These are phyloP conservation scores for Peribolospora kevripleyi DNA, from an alignment of 768 basidiomycete species.

Conservation along the genomic window DNA sequence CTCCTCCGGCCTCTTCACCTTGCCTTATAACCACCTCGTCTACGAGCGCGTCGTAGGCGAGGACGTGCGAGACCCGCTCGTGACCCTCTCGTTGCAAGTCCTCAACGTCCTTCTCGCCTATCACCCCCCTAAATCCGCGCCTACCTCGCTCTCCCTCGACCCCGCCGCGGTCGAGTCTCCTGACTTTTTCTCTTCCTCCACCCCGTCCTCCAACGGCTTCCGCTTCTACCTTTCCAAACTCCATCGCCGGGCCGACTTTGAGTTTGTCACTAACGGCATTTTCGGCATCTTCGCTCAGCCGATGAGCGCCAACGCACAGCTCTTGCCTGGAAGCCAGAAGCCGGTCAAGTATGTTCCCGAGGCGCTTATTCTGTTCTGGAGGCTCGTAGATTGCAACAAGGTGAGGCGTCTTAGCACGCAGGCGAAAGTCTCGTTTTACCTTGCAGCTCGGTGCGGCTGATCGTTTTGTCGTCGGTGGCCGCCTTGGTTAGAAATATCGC, in stretches of 20 bases:
- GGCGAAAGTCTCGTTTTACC: too few species aligned
- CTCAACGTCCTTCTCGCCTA: constrained; percentile 55
- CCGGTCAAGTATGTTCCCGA: constrained; percentile 1
- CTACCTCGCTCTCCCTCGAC: too few species aligned
- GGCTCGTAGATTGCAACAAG: constrained; percentile 78
- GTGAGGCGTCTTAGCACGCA: constrained; percentile 21
- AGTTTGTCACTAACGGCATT: constrained; percentile 56
- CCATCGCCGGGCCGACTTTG: constrained; percentile 77
- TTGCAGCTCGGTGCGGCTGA: too few species aligned
- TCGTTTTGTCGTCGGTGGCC: neutral
- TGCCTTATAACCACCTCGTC: constrained; percentile 10
- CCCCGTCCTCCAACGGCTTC: constrained; percentile 39
- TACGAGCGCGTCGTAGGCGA: constrained; percentile 26
- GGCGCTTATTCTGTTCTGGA: constrained; percentile 38
- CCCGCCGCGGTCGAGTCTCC: neutral
- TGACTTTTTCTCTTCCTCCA: neutral
- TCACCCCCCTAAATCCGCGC: constrained; percentile 29
- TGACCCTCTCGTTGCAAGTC: constrained; percentile 50
- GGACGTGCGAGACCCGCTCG: constrained; percentile 45
- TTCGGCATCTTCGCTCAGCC: constrained; percentile 14
- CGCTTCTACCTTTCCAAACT: constrained; percentile 77
- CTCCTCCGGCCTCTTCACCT: constrained; percentile 29
- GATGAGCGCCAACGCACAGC: constrained; percentile 33
- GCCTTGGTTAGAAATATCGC: constrained; percentile 52
- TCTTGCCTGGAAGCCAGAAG: constrained; percentile 3